Evolutionary conservation across 2,329 filamentous ascomycete genomes (phyloP).

Genomic region (Ceratocystiopsis sp.): DNA sequence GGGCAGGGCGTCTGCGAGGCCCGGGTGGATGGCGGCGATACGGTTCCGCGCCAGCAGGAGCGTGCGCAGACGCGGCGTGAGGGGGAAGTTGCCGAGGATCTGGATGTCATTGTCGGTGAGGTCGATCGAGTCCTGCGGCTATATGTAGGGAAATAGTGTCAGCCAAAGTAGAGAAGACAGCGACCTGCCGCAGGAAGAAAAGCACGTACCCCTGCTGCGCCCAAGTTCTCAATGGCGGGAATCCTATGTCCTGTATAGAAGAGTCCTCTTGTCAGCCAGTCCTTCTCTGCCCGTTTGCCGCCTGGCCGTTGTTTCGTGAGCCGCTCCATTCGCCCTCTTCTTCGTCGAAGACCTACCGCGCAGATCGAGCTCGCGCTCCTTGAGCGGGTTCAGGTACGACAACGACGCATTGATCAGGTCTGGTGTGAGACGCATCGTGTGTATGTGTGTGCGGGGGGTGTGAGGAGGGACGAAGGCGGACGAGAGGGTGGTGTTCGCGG

Average conservation of each 20-base stretch:
- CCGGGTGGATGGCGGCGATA: constrained; percentile 62
- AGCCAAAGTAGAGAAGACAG: constrained; percentile 5
- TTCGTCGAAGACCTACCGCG: constrained; percentile 58
- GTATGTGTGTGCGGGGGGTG: too few relatives aligned
- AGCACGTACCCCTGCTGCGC: constrained; percentile 67
- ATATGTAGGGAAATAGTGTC: constrained; percentile 2
- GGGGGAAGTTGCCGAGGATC: constrained; percentile 77
- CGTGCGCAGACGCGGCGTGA: constrained; percentile 73
- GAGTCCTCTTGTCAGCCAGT: too few relatives aligned
- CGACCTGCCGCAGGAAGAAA: constrained; percentile 1
- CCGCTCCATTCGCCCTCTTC: not conserved
- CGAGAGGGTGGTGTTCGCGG: too few relatives aligned
- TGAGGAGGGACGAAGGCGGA: too few relatives aligned
- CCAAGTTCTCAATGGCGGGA: constrained; percentile 91
- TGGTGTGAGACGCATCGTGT: constrained; percentile 78
- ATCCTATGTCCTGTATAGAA: constrained; percentile 76
- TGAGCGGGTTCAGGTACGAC: constrained; percentile 96
- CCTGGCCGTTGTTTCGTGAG: too few relatives aligned
- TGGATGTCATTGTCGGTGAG: constrained; percentile 97
- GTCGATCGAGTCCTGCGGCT: constrained; percentile 95
- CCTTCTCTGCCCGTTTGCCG: too few relatives aligned
- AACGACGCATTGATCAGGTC: constrained; percentile 89
- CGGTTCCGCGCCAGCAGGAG: constrained; percentile 84
- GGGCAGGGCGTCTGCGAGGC: constrained; percentile 58
- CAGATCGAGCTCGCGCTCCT: constrained; percentile 96